A percentile compares a stretch with the other conserved stretches of the same genome.
Conservation (phyloP, 2,329 filamentous ascomycete genomes). For the Talaromyces sp. region DNA sequence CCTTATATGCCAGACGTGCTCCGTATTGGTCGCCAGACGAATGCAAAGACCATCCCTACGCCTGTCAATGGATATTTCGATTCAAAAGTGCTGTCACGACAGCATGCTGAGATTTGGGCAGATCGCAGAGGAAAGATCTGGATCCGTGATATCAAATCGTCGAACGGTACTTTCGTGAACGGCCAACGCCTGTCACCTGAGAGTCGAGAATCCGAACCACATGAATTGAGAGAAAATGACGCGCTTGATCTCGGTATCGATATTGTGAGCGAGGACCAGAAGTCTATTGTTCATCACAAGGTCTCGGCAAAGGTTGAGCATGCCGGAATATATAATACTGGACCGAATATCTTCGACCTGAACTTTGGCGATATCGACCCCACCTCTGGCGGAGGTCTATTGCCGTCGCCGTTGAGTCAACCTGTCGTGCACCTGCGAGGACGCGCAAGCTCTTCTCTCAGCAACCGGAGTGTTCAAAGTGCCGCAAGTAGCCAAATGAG, state of each 20-base stretch:
- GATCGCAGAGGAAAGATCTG: constrained; percentile 81
- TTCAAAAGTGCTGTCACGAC: constrained; percentile 92
- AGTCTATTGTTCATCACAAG: constrained; percentile 97
- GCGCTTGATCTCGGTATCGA: constrained; percentile 94
- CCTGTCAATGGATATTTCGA: constrained; percentile 93
- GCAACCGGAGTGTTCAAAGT: constrained; percentile 57
- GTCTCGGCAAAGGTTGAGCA: constrained; percentile 96
- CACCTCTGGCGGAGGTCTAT: constrained; percentile 65
- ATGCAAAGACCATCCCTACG: constrained; percentile 90
- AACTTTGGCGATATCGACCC: constrained; percentile 91
- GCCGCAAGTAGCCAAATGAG: constrained; percentile 54
- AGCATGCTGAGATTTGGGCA: constrained; percentile 95
- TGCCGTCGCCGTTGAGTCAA: constrained; percentile 65
- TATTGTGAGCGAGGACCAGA: constrained; percentile 97
- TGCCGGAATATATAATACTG: constrained; percentile 71
- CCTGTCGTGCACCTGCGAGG: constrained; percentile 65
- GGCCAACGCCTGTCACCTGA: constrained; percentile 84
- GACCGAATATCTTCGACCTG: constrained; percentile 77
- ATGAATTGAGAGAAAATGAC: constrained; percentile 87
- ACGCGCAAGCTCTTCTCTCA: constrained; percentile 65
- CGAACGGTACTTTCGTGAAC: constrained; percentile 98
- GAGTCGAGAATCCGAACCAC: constrained; percentile 92
- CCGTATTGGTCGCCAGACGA: constrained; percentile 92
- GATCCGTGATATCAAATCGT: constrained; percentile 97
- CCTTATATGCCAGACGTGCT: constrained; percentile 92